Evolutionary conservation across 306 rosid genomes (phyloP), one percentile per base, ranked within the genome.

Genomic region (Trichosanthes truncata): DNA sequence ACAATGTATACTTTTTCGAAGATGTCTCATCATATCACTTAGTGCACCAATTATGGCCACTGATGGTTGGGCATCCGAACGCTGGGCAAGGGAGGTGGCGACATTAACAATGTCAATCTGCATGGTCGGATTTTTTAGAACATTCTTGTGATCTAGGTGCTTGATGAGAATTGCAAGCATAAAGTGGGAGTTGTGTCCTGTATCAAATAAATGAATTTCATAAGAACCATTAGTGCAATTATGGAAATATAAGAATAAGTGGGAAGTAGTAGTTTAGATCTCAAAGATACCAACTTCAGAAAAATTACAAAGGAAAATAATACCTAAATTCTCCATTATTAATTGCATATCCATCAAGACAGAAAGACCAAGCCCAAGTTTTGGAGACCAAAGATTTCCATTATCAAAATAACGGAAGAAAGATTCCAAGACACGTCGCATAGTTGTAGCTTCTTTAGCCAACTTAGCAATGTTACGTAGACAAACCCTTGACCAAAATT

Each of bases 401-500:
- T 76, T 83, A 80, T 94, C 97, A 48, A 90, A 92, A 85, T 88
- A 89, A 33, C 95, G 91, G 84, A 94, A 92, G 82, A 94, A 31
- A 79, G 97, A 91, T 80, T 94, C 98, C 82, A 92, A 82, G 67
- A 94, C 92, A 81, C 95, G 97, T 13, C 98, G 91, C 48, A 92
- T 82, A 48, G 98, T 92, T 80, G 93, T 83, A 56, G 92, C 97
- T 85, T 92, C 98, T 86, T 85, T 91, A 81, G 97, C 97, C 79
- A 92, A 87, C 86, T 83, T 91, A 79, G 98, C 93, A 96, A 94
- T 91, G 81, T 87, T 89, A 83, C 89, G 87, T 45, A 94, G 92
- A 88, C 97, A 91, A 85, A 92, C 91, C 82, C 95, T 90, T 6
- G 97, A 85, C 98, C 98, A 94, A 87, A 92, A 90, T 82, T 88